phyloP scores from a whole-genome alignment of 2,329 filamentous ascomycete species.

The Mariannaea sp. region DNA sequence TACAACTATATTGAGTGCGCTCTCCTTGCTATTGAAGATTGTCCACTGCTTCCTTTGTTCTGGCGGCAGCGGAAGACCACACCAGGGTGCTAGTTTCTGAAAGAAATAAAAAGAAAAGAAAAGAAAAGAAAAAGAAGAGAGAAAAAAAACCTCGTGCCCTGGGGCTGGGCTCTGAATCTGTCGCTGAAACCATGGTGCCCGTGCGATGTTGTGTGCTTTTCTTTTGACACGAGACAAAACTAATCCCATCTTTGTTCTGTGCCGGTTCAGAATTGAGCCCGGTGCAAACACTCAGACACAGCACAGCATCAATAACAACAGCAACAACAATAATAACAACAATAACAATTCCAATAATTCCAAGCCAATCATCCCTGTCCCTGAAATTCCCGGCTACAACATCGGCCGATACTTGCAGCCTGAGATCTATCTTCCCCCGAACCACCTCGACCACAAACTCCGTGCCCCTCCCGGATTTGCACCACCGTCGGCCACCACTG shows the following conservation, averaged over 20 bases:
- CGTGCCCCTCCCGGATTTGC: conserved; percentile 19
- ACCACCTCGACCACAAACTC: conserved; percentile 20
- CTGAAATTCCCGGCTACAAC: conserved; percentile 13
- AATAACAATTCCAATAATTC: not conserved
- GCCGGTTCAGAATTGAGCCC: conserved; percentile 5
- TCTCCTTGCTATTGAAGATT: not conserved
- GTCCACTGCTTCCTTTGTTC: not conserved
- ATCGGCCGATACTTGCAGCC: conserved; percentile 18
- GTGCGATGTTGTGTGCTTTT: not conserved
- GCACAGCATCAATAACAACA: not conserved
- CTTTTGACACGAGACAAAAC: not conserved
- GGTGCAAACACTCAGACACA: not conserved
- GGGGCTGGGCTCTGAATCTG: conserved; percentile 1
- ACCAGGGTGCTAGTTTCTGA: not conserved
- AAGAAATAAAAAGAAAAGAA: too few relatives aligned
- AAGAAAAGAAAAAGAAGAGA: too few relatives aligned
- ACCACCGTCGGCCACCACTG: not conserved
- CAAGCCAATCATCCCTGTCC: conserved; percentile 1
- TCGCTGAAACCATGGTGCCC: conserved; percentile 9
- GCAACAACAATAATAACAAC: too few relatives aligned
- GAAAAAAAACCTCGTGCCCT: conserved; percentile 7
- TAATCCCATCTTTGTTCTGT: conserved; percentile 7
- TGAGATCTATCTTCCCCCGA: not conserved
- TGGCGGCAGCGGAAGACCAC: conserved; percentile 3
- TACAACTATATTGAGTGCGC: conserved; percentile 15